Evolutionary conservation across 371 early-diverging fungal genomes (phyloP).

Genomic region (Mucor plumbeus): DNA sequence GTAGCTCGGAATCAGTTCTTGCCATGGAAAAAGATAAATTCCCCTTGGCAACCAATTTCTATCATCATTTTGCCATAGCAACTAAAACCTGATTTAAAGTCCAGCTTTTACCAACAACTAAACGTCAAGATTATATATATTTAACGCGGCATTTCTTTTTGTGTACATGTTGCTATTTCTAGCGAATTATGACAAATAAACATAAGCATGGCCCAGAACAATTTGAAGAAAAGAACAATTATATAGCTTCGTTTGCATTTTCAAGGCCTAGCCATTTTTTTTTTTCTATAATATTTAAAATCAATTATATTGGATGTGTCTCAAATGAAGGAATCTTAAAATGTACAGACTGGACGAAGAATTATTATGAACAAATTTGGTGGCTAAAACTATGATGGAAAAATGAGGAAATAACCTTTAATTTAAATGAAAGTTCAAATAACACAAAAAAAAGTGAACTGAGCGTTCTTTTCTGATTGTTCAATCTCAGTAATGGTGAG

Average conservation of each 20-base stretch:
- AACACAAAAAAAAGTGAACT: neutral
- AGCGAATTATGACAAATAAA: neutral
- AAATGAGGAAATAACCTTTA: neutral
- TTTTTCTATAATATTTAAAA: neutral
- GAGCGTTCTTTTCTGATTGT: neutral
- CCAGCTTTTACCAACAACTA: neutral
- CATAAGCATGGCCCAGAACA: conserved; percentile 1
- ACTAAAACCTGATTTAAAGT: neutral
- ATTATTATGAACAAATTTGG: neutral
- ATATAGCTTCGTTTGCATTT: neutral
- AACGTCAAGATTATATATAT: neutral
- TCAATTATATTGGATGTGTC: neutral
- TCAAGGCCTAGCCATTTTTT: neutral
- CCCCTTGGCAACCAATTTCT: neutral
- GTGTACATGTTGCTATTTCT: conserved; percentile 1
- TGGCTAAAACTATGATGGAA: neutral
- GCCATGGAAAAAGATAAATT: neutral
- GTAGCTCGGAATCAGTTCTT: neutral
- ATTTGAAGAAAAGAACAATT: neutral
- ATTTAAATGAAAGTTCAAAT: neutral
- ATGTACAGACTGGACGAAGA: neutral
- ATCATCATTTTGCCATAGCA: neutral
- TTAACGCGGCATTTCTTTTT: neutral
- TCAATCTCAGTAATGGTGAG: neutral
- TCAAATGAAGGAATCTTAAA: neutral